Percentiles rank a stretch among this genome's conserved stretches.
Evolutionary conservation across 352 stramenopile genomes (phyloP).

Genomic region (Pythium sp.): DNA sequence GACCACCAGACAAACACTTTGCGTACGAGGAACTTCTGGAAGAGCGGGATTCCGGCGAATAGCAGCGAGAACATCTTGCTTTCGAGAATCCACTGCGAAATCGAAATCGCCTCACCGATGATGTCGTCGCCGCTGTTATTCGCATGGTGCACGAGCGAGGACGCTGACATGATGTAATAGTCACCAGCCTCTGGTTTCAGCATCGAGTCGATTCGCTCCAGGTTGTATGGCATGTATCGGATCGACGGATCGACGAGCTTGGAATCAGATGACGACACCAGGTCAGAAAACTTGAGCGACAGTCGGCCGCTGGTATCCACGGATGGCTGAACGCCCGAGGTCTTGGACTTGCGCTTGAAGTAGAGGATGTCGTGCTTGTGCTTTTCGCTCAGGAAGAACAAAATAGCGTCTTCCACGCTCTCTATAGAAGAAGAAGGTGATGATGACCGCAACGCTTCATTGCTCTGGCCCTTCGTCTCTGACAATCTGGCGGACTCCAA

Average conservation of each 20-base stretch:
- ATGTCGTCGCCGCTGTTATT: constrained; percentile 36
- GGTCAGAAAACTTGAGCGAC: constrained; percentile 29
- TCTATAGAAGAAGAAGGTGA: background rate
- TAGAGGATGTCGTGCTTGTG: constrained; percentile 72
- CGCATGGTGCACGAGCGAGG: constrained; percentile 55
- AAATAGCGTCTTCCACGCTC: constrained; percentile 51
- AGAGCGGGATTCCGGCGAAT: constrained; percentile 65
- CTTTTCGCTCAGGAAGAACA: constrained; percentile 71
- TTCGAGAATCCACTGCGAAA: constrained; percentile 71
- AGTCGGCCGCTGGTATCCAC: constrained; percentile 16
- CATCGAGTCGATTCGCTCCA: constrained; percentile 37
- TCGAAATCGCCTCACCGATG: constrained; percentile 50
- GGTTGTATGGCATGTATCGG: constrained; percentile 61
- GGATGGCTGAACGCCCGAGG: constrained; percentile 4
- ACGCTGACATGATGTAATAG: constrained; percentile 69
- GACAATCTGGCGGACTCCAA: background rate
- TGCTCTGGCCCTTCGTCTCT: background rate
- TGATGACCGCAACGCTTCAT: background rate
- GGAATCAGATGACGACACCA: background rate
- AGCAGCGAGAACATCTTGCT: constrained; percentile 73
- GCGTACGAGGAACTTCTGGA: constrained; percentile 67
- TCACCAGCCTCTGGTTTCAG: constrained; percentile 33
- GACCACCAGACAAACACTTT: constrained; percentile 59
- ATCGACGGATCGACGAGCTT: constrained; percentile 5
- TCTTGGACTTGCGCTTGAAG: constrained; percentile 36